Conservation (phyloP, 495 filamentous ascomycete genomes). For the Tuber melanosporum region DNA sequence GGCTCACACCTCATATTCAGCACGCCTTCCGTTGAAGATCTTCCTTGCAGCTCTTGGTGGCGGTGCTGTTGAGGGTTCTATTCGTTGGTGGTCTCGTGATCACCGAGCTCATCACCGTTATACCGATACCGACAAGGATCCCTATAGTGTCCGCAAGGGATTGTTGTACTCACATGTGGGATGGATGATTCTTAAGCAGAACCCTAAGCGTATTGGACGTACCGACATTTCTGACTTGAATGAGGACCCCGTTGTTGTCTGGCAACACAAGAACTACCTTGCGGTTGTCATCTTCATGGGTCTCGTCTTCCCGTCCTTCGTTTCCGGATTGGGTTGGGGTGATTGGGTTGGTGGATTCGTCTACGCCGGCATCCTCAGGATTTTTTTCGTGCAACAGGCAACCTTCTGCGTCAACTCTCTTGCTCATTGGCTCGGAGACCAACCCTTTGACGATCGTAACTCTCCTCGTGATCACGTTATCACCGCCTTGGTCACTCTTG, state of each 20-base stretch:
- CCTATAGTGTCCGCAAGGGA: slow-evolving; percentile 97
- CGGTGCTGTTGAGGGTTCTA: slow-evolving; percentile 92
- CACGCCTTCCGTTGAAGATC: slow-evolving; percentile 77
- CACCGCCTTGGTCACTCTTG: slow-evolving; percentile 90
- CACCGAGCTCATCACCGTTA: slow-evolving; percentile 98
- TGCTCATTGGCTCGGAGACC: slow-evolving; percentile 97
- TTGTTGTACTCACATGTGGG: slow-evolving; percentile 93
- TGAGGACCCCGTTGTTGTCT: slow-evolving; percentile 86
- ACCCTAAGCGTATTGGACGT: slow-evolving; percentile 85
- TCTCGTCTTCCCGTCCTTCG: slow-evolving; percentile 70
- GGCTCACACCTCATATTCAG: slow-evolving; percentile 93
- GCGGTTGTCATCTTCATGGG: slow-evolving; percentile 84
- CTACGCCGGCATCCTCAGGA: slow-evolving; percentile 89
- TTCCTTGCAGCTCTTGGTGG: slow-evolving; percentile 88
- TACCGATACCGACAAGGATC: slow-evolving; percentile 98
- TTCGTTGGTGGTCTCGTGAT: slow-evolving; percentile 94
- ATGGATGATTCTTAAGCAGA: slow-evolving; percentile 91
- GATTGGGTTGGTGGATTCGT: slow-evolving; percentile 89
- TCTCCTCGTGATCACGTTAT: slow-evolving; percentile 93
- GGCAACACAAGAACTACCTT: slow-evolving; percentile 92
- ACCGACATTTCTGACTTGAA: slow-evolving; percentile 97
- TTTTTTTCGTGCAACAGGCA: slow-evolving; percentile 98
- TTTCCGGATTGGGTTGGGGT: slow-evolving; percentile 81
- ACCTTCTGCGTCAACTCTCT: slow-evolving; percentile 99
- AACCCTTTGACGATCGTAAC: slow-evolving; percentile 99